A percentile compares a stretch with the other conserved stretches of the same genome.
phyloP scores from a whole-genome alignment of 768 basidiomycete species.

The Amanita jacksonii region DNA sequence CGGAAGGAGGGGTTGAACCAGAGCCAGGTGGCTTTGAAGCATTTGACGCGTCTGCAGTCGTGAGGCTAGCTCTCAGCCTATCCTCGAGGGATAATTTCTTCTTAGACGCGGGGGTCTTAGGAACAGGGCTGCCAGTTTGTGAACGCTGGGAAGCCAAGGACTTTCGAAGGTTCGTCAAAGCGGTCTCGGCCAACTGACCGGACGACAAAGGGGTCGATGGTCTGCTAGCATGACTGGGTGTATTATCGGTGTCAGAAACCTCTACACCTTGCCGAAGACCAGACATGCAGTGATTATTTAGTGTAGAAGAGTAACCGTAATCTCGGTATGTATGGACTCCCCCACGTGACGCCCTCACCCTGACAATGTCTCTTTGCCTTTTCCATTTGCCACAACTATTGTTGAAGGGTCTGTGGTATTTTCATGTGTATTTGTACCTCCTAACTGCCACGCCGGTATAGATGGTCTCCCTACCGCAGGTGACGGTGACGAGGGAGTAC shows the following conservation, averaged over 20 bases:
- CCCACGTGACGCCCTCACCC: not conserved
- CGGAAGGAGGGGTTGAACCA: no score
- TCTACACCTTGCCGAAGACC: conserved; percentile 59
- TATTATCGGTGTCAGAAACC: conserved; percentile 28
- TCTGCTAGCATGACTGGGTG: conserved; percentile 9
- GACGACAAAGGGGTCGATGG: conserved; percentile 7
- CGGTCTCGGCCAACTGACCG: conserved; percentile 29
- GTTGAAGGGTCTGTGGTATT: conserved; percentile 12
- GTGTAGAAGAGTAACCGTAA: no score
- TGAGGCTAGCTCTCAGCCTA: conserved; percentile 6
- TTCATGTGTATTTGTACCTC: conserved; percentile 23
- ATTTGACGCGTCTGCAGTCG: conserved; percentile 9
- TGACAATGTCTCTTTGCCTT: conserved; percentile 3
- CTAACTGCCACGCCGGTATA: conserved; percentile 90
- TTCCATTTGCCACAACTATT: not conserved
- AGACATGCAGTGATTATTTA: conserved; percentile 70
- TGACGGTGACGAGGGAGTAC: conserved; percentile 42
- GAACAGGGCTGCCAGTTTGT: conserved; percentile 24
- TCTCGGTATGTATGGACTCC: no score
- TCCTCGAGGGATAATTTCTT: conserved; percentile 10
- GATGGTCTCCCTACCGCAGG: conserved; percentile 50
- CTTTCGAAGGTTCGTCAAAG: conserved; percentile 49
- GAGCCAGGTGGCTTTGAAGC: not conserved
- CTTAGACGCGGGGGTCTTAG: conserved; percentile 11
- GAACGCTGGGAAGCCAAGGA: conserved; percentile 46